phyloP scores from a whole-genome alignment of 2,329 filamentous ascomycete species.

The Sarocladiaceae sp. region DNA sequence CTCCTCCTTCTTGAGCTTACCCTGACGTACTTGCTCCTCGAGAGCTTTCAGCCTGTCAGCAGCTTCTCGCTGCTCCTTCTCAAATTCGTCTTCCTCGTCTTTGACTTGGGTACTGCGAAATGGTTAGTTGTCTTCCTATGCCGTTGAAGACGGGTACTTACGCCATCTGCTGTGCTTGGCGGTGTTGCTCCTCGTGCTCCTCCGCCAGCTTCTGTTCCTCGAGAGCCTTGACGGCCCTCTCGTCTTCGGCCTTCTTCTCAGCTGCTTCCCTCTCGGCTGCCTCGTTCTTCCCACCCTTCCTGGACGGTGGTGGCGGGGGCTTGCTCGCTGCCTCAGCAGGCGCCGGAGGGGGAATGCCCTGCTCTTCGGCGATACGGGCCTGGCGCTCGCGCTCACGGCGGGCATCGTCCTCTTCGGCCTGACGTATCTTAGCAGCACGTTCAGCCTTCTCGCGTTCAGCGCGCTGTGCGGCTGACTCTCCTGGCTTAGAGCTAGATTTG shows the following conservation, averaged over 20 bases:
- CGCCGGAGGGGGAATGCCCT: slow-evolving; percentile 54
- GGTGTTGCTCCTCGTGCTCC: slow-evolving; percentile 70
- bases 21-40: slow-evolving; percentile 87
- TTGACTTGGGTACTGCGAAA: slow-evolving; percentile 60
- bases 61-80: slow-evolving; percentile 71
- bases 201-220: slow-evolving; percentile 61
- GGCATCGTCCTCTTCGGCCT: slow-evolving; percentile 91
- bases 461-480: slow-evolving; percentile 76
- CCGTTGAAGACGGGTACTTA: slow-evolving; percentile 46
- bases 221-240: slow-evolving; percentile 50
- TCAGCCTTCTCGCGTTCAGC: slow-evolving; percentile 84
- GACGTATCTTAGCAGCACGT: slow-evolving; percentile 75
- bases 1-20: slow-evolving; percentile 93
- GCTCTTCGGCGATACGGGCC: slow-evolving; percentile 73
- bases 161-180: slow-evolving; percentile 72
- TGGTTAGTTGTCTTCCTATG: slow-evolving; percentile 21
- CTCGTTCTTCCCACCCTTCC: slow-evolving; percentile 61
- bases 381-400: slow-evolving; percentile 84
- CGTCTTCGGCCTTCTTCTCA: slow-evolving; percentile 9
- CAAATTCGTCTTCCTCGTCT: slow-evolving; percentile 73
- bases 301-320: slow-evolving; percentile 73
- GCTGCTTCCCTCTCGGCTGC: slow-evolving; percentile 39
- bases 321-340: slow-evolving; percentile 46
- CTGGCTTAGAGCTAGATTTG: slow-evolving; percentile 70
- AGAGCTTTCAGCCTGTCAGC: slow-evolving; percentile 79